phyloP scores from a whole-genome alignment of 2,329 filamentous ascomycete species.

The Talaromyces funiculosus region DNA sequence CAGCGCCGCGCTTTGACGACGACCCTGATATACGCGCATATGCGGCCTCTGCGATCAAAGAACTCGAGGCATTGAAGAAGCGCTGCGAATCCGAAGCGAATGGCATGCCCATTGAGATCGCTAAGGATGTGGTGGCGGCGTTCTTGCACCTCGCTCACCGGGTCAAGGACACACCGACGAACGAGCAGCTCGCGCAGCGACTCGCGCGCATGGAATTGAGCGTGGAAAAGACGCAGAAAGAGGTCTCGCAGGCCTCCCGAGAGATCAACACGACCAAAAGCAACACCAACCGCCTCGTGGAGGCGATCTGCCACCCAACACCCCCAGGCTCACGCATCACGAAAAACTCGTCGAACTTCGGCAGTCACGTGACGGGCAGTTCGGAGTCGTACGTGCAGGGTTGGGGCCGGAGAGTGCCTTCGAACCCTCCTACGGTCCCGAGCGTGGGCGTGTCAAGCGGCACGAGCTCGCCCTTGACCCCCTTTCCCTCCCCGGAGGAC shows the following conservation, averaged over 20 bases:
- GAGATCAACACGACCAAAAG: neutral
- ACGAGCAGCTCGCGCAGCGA: neutral
- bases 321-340: neutral
- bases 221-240: slow-evolving; percentile 5
- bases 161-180: neutral
- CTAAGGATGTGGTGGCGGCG: neutral
- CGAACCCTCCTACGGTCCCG: neutral
- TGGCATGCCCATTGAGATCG: neutral
- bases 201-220: neutral
- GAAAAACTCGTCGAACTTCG: neutral
- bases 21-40: slow-evolving; percentile 3
- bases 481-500: neutral
- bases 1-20: neutral
- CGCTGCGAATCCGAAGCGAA: neutral
- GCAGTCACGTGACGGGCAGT: neutral
- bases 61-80: neutral
- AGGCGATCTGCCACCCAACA: neutral
- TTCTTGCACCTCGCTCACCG: neutral
- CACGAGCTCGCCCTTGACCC: neutral
- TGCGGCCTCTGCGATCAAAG: neutral
- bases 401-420: neutral
- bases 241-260: neutral
- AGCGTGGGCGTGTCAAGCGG: neutral
- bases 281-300: slow-evolving; percentile 2
- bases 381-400: neutral